Percentiles rank a stretch among this genome's conserved stretches.
Evolutionary conservation across 192 early-diverging fungal genomes (phyloP).

Genomic region (Lobosporangium transversale): DNA sequence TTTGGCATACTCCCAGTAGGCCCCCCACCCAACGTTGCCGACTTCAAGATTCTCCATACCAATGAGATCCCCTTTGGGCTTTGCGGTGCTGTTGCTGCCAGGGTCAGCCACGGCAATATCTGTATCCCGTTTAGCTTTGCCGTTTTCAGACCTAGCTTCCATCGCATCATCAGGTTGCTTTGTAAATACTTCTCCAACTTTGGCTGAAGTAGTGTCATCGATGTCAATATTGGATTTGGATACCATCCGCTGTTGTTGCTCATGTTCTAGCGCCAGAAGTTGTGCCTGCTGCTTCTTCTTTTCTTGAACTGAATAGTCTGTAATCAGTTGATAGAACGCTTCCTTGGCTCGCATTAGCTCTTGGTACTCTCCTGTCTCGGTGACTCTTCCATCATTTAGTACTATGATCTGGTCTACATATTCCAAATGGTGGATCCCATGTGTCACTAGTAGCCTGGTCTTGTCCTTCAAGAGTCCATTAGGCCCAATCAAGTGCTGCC

Average conservation of each 20-base stretch:
- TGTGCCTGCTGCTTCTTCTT: too few relatives aligned
- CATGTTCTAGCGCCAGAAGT: neutral
- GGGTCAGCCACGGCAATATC: neutral
- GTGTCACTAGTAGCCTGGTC: constrained; percentile 78
- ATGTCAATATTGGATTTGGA: too few relatives aligned
- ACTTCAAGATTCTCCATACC: constrained; percentile 78
- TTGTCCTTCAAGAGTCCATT: constrained; percentile 77
- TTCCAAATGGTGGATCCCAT: constrained; percentile 77
- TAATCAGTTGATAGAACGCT: constrained; percentile 65
- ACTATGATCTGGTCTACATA: constrained; percentile 72
- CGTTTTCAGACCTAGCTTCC: neutral
- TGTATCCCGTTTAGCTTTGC: neutral
- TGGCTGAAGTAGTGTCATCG: neutral
- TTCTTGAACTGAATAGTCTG: constrained; percentile 59
- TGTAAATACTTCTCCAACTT: neutral
- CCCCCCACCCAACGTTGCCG: constrained; percentile 81
- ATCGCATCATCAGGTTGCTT: too few relatives aligned
- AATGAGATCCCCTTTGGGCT: constrained; percentile 66
- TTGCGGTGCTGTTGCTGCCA: too few relatives aligned
- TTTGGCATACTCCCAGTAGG: constrained; percentile 79
- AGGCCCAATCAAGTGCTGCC: constrained; percentile 83
- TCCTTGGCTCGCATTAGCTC: constrained; percentile 64
- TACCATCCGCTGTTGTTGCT: neutral
- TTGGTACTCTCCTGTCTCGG: constrained; percentile 64
- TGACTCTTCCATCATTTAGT: constrained; percentile 73